Base-by-base conservation (phyloP, 768 basidiomycete species). In the Symmetrospora coprosmae region DNA sequence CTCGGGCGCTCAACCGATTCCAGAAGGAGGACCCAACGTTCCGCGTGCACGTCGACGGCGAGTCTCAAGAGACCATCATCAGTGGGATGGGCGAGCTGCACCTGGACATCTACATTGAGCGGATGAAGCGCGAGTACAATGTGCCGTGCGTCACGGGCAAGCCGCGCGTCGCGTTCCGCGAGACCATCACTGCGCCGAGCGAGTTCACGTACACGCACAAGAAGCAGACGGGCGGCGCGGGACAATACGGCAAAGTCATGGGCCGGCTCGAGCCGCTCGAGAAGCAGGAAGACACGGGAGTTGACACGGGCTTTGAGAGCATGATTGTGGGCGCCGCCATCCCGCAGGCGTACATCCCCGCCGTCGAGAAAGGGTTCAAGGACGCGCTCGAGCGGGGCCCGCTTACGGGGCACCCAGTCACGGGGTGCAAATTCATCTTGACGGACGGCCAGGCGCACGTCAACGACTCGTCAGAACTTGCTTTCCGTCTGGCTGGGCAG, bases 41-140 rank as follows among this genome's bases (percentile, higher is more conserved):
- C 82, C 82, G 85, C 50, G 94, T 99, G 1, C 94, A 97, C 71
- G 79, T 97, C 64, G 94, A 99, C 73, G 73, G 78, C 27, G 91
- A 94, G 70, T 87, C 85, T 70, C 89, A 92, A 73, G 92, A 99
- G 87, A 97, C 92, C 16, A 97, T 99, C 73, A 96, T 99, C 66
- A 96, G 91, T 30, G 94, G 94, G 21, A 99, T 99, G 94, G 94
- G 94, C 25, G 94, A 99, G 73, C 81, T 99, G 17, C 94, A 99
- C 71, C 80, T 99, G 23, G 94, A 99, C 70, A 92, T 99, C 70
- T 97, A 99, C 74, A 90, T 96, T 62, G 94, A 99, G 72, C 87
- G 94, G 38, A 96, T 99, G 90, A 84, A 82, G 67, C 86, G 94
- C 51, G 94, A 99, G 74, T 99, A 99, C 74, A 86, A 86, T 56